A percentile compares a stretch with the other conserved stretches of the same genome.
Conservation (phyloP, 208 protist species). For the Leishmania martiniquensis region DNA sequence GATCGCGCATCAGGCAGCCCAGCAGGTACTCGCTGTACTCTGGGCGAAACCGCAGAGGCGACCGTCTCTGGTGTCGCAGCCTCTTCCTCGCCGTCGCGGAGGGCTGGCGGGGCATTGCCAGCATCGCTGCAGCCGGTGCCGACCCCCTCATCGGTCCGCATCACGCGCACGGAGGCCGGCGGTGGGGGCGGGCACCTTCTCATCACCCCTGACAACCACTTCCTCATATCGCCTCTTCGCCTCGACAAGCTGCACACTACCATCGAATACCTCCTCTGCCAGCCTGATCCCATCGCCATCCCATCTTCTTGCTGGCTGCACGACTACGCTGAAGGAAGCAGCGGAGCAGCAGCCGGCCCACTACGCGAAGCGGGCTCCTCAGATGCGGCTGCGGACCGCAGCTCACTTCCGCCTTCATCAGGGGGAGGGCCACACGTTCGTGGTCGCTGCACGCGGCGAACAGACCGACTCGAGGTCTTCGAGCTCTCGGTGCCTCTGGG, state of each 20-base stretch:
- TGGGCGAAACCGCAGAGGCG: background rate
- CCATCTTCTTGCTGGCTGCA: conserved; percentile 34
- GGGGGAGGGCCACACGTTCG: background rate
- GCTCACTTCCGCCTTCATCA: background rate
- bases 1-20: background rate
- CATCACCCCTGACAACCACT: conserved; percentile 26
- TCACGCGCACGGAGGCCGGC: conserved; percentile 10
- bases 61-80: background rate
- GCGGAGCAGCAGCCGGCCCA: background rate
- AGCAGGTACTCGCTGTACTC: background rate
- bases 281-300: conserved; percentile 51
- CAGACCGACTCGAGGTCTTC: conserved; percentile 33
- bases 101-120: background rate
- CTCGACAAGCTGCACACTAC: conserved; percentile 52
- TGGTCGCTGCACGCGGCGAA: conserved; percentile 25
- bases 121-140: background rate
- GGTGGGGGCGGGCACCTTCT: conserved; percentile 24
- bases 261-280: conserved; percentile 49
- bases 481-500: conserved; percentile 59
- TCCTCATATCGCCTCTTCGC: conserved; percentile 44
- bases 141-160: background rate
- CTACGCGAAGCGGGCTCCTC: background rate
- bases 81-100: background rate
- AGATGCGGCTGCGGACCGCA: background rate
- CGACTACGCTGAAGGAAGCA: conserved; percentile 13